Base-by-base conservation (phyloP, 2,329 filamentous ascomycete species). In the Chaetomium olivaceum region DNA sequence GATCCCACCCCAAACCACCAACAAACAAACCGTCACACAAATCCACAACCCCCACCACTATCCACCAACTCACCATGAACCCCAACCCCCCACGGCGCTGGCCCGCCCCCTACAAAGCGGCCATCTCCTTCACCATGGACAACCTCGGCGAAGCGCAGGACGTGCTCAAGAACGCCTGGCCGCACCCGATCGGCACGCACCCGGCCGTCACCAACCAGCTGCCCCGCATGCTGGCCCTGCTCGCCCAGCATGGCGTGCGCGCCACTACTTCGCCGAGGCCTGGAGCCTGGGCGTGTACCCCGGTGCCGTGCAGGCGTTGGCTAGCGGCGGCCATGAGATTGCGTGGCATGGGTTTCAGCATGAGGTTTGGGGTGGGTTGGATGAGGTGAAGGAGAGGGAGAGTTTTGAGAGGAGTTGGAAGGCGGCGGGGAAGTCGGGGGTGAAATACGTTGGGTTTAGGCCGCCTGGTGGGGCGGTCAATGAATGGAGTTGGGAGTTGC, bases 321-420 rank as follows among this genome's bases (percentile, higher is more conserved):
- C 31, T 12, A 16, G 2, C 2, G 62, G 64, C 3, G 74, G 73
- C 1, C 74, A 75, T 66, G 74, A 76, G 63, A 66, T 75, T 16
- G 74, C 73, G 1, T 76, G 73, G 74, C 74, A 76, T 54, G 73
- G 73, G 3, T 74, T 62, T 52, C 74, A 76, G 68, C 74, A 76
- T 58, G 74, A 76, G 57, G 48, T 63, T 1, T 75, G 73, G 73
- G 57, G 48, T 21, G 9, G 33, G 2, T 61, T 74, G 19, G 67
- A 64, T 1, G 59, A 21, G 4, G 68, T 48, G 0, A 65, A 69
- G 25, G 73, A 74, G 58, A n/a, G 55, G 36, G n/a, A 52, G 25
- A 74, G 69, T 56, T 73, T 76, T 43, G 21, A 58, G 33, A 70
- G 66, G 64, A 76, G 73, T 58, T 73, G 71, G 43, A 55, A 43